Evolutionary conservation across 805 yeast species (phyloP).

Genomic region (Brettanomyces nanus): DNA sequence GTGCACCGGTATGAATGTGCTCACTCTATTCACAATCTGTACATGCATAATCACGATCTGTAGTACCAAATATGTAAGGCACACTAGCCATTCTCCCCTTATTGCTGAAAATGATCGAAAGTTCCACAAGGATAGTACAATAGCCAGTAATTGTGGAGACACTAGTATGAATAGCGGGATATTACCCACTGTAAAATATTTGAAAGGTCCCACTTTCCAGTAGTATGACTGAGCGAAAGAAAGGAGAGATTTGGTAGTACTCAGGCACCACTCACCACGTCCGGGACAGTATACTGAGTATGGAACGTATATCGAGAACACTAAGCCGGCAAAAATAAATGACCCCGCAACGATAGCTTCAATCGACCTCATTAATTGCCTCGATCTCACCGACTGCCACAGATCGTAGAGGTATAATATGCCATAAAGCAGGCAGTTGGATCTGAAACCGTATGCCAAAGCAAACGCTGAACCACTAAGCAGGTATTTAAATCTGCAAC

Average conservation of each 20-base stretch:
- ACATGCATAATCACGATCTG: conserved; percentile 65
- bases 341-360: conserved; percentile 48
- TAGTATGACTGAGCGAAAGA: conserved; percentile 67
- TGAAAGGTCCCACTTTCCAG: conserved; percentile 79
- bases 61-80: conserved; percentile 37
- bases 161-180: conserved; percentile 78
- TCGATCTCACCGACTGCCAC: conserved; percentile 1
- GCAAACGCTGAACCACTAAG: conserved; percentile 49
- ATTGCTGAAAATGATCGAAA: conserved; percentile 23
- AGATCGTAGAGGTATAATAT: conserved; percentile 54
- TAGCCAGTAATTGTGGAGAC: conserved; percentile 50
- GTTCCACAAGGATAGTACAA: conserved; percentile 32
- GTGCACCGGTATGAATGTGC: conserved; percentile 67
- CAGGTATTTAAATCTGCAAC: conserved; percentile 21
- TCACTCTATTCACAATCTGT: conserved; percentile 76
- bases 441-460: conserved; percentile 54
- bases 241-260: conserved; percentile 50
- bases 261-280: conserved; percentile 72
- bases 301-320: conserved; percentile 42
- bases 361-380: conserved; percentile 5
- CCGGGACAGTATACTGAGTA: conserved; percentile 58
- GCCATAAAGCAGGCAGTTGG: conserved; percentile 74
- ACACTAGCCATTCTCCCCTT: conserved; percentile 35
- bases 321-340: conserved; percentile 38
- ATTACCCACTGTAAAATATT: conserved; percentile 77